Evolutionary conservation across 2,329 filamentous ascomycete species (phyloP).

Genomic region (Coniella vitis): DNA sequence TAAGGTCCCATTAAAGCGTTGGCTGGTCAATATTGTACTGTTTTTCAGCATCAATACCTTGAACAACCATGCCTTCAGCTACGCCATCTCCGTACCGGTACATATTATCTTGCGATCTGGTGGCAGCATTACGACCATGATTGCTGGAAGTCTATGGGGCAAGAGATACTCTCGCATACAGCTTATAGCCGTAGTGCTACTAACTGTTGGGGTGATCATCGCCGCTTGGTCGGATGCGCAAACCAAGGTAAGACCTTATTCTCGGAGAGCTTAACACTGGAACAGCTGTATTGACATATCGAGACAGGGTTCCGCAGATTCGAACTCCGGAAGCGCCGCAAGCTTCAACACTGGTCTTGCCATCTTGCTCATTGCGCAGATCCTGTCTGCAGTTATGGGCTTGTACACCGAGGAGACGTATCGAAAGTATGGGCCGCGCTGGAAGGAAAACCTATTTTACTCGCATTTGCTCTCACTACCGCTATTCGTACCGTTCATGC

Average conservation of each 20-base stretch:
- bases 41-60: constrained; percentile 93
- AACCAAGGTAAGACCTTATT: constrained; percentile 57
- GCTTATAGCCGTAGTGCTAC: constrained; percentile 69
- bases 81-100: constrained; percentile 90
- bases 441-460: constrained; percentile 96
- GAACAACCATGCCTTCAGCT: constrained; percentile 97
- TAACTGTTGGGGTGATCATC: constrained; percentile 80
- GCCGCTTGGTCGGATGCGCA: constrained; percentile 87
- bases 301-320: constrained; percentile 19
- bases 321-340: constrained; percentile 23
- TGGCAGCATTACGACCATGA: constrained; percentile 91
- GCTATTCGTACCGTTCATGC: constrained; percentile 66
- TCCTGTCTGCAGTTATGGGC: constrained; percentile 89
- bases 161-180: constrained; percentile 79
- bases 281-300: constrained; percentile 21
- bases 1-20: constrained; percentile 74
- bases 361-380: constrained; percentile 80
- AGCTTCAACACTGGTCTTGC: constrained; percentile 63
- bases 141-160: constrained; percentile 79
- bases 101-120: constrained; percentile 96
- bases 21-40: constrained; percentile 80
- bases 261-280: neutral
- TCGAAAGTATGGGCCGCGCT: constrained; percentile 75
- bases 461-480: constrained; percentile 71
- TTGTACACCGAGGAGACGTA: constrained; percentile 92